Evolutionary conservation across 2,329 filamentous ascomycete genomes (phyloP), one percentile per base, ranked within the genome.

Genomic region (Ophiostoma piceae): DNA sequence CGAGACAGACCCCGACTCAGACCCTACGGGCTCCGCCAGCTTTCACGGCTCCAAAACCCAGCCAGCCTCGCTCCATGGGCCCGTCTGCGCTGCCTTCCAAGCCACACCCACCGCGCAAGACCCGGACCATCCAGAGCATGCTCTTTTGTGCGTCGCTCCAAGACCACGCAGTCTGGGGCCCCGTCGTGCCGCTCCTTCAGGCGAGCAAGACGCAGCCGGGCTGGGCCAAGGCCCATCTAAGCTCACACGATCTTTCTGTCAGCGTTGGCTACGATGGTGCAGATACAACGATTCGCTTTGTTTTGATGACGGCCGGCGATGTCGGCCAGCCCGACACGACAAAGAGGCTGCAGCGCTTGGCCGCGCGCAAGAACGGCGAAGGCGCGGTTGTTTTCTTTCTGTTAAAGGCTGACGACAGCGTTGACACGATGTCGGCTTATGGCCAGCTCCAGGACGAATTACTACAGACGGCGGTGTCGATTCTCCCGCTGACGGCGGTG

Each of bases 171-270:
- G 76, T 76, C 37, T 83, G 80, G 81, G 75, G 76, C 3, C 47
- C 77, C 0, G 76, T 73, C 0, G 74, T 79, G 1, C 70, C 77
- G 2, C 67, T 82, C 2, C 74, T 82, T 26, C 73, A 75, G 19
- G 70, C 73, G 6, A 71, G 71, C 16, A 67, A 67, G 8, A 3
- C 74, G 1, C 66, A 80, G 26, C 74, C 77, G 19, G 68, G 71
- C 4, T 74, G 74, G 64, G 67, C 72, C 19, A 71, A 69, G 47
- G 70, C 73, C 2, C 66, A 54, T 6, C 71, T 74, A 0, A 66
- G 76, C 19, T 79, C 78, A 1, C 81, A 85, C 72, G 84, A 86
- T 72, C 73, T 85, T 39, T 80, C 80, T 16, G 77, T 86, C 51
- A 76, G 77, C 3, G 69, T 82, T 11, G 19, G 2, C 6, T 19